These are phyloP conservation scores for Colletotrichum tofieldiae DNA, from an alignment of 2,329 filamentous ascomycete species.

Conservation along the genomic window DNA sequence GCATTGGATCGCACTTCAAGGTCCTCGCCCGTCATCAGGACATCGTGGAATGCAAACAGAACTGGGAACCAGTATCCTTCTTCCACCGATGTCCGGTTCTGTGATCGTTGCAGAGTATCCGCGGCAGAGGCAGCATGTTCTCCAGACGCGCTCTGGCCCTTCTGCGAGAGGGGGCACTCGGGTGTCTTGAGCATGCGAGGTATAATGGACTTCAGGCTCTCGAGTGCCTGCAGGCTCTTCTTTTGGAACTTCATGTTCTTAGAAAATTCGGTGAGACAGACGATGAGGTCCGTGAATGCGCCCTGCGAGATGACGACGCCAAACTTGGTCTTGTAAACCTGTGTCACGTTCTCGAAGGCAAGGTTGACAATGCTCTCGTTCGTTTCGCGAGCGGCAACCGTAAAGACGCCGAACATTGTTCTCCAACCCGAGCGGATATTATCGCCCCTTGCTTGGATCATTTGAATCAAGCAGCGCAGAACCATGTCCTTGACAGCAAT, in stretches of 20 bases:
- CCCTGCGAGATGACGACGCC: slow-evolving; percentile 96
- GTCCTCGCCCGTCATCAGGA: slow-evolving; percentile 99
- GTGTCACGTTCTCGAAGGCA: slow-evolving; percentile 95
- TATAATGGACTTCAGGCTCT: slow-evolving; percentile 93
- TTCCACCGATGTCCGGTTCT: slow-evolving; percentile 88
- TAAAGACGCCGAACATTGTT: slow-evolving; percentile 99
- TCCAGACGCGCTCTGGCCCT: slow-evolving; percentile 56
- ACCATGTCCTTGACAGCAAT: slow-evolving; percentile 98
- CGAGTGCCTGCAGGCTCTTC: slow-evolving; percentile 96
- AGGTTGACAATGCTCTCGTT: slow-evolving; percentile 97
- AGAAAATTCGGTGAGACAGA: slow-evolving; percentile 97
- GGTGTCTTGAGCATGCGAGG: slow-evolving; percentile 96
- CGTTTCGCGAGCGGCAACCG: slow-evolving; percentile 91
- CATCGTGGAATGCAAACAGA: slow-evolving; percentile 97
- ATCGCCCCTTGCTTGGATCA: slow-evolving; percentile 97
- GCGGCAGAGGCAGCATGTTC: slow-evolving; percentile 59
- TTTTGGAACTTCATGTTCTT: slow-evolving; percentile 99
- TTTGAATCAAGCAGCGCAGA: slow-evolving; percentile 94
- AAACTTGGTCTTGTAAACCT: slow-evolving; percentile 96
- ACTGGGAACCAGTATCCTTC: slow-evolving; percentile 99
- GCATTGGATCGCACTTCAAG: slow-evolving; percentile 93
- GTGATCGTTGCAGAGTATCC: slow-evolving; percentile 66
- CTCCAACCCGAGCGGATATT: slow-evolving; percentile 99
- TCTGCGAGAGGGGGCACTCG: slow-evolving; percentile 90
- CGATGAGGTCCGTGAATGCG: slow-evolving; percentile 95